Evolutionary conservation across 192 early-diverging fungal species (phyloP).

Genomic region (Coemansia sp.): DNA sequence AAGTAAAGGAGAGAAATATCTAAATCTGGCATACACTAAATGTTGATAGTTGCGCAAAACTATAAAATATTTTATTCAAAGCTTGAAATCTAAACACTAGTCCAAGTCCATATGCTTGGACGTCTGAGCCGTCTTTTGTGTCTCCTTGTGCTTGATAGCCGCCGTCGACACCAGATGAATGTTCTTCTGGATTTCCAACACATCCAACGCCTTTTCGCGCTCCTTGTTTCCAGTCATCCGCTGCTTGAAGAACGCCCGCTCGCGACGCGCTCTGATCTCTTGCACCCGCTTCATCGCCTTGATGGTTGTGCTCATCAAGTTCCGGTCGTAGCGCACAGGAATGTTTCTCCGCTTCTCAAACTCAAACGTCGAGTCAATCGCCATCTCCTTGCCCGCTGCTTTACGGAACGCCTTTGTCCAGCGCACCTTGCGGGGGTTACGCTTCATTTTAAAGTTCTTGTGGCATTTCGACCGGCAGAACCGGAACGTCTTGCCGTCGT

Average conservation of each 20-base stretch:
- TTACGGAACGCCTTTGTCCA: slow-evolving; percentile 99
- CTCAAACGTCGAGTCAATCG: slow-evolving; percentile 94
- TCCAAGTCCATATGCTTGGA: slow-evolving; percentile 53
- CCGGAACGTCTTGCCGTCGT: slow-evolving; percentile 94
- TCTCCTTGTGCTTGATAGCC: slow-evolving; percentile 34
- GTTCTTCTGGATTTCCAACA: slow-evolving; percentile 76
- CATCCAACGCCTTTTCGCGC: slow-evolving; percentile 70
- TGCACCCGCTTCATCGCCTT: slow-evolving; percentile 98
- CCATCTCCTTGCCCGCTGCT: slow-evolving; percentile 99
- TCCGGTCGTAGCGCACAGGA: slow-evolving; percentile 95
- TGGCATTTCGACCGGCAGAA: slow-evolving; percentile 99
- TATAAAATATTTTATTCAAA: no score
- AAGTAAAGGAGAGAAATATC: no score
- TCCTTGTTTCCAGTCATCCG: slow-evolving; percentile 86
- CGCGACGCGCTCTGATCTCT: slow-evolving; percentile 91
- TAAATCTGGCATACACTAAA: no score
- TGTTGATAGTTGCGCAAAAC: no score
- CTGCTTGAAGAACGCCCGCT: slow-evolving; percentile 90
- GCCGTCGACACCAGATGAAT: slow-evolving; percentile 76
- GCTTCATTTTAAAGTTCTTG: slow-evolving; percentile 99
- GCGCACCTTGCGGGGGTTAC: slow-evolving; percentile 97
- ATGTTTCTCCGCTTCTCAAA: slow-evolving; percentile 99
- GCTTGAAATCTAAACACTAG: slow-evolving; percentile 5
- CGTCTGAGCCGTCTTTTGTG: slow-evolving; percentile 40
- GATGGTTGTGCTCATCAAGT: slow-evolving; percentile 94